phyloP scores from a whole-genome alignment of 176 grass and related monocot genomes.

The Oropetium thomaeum region DNA sequence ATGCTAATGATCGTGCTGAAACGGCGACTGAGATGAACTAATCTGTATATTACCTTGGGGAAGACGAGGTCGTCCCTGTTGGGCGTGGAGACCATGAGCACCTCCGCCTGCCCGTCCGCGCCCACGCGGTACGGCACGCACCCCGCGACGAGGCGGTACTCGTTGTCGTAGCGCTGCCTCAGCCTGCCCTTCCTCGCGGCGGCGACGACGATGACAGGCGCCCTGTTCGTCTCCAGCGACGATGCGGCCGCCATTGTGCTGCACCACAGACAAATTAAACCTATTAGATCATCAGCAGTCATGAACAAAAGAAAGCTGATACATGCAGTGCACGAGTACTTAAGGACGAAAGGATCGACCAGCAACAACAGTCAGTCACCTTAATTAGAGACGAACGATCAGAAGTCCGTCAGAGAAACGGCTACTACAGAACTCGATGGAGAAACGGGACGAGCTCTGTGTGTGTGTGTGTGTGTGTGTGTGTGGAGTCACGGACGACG shows the following conservation, averaged over 20 bases:
- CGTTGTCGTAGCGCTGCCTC: constrained; percentile 61
- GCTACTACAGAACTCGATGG: neutral
- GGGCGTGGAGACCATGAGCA: constrained; percentile 89
- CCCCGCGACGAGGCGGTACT: constrained; percentile 78
- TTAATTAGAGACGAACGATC: neutral
- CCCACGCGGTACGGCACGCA: constrained; percentile 69
- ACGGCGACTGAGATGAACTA: neutral
- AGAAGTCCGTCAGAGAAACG: neutral
- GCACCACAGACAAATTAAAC: neutral
- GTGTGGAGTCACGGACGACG: neutral
- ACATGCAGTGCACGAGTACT: neutral
- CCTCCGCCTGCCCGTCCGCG: constrained; percentile 39
- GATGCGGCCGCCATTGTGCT: constrained; percentile 35
- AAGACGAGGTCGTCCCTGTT: constrained; percentile 81
- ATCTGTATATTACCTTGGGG: constrained; percentile 61
- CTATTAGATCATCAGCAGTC: neutral
- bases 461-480: neutral
- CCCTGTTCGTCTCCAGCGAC: neutral
- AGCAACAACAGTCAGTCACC: neutral
- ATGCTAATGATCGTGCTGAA: neutral
- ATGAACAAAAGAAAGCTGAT: neutral
- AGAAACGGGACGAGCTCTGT: neutral
- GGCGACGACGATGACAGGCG: neutral
- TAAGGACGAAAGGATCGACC: no score
- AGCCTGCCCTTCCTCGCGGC: constrained; percentile 57